A percentile compares a stretch with the other conserved stretches of the same genome.
Conservation (phyloP, 2,329 filamentous ascomycete species). For the Aspergillus caelatus region DNA sequence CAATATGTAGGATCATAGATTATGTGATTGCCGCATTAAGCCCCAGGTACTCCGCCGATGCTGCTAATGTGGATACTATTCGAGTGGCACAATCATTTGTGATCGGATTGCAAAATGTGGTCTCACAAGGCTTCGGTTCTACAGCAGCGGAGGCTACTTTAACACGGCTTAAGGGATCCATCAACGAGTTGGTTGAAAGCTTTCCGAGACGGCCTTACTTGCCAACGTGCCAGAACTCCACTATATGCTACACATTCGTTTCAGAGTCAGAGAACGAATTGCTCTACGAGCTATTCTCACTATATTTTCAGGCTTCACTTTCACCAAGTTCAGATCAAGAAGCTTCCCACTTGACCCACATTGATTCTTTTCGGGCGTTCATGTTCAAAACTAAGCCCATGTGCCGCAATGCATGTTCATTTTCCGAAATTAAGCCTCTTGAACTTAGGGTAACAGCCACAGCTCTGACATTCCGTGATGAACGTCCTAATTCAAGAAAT, state of each 20-base stretch:
- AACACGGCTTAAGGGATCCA: slow-evolving; percentile 18
- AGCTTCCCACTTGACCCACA: slow-evolving; percentile 4
- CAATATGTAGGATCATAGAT: slow-evolving; percentile 25
- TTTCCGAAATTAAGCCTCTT: slow-evolving; percentile 16
- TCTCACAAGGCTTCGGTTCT: slow-evolving; percentile 13
- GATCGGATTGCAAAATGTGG: slow-evolving; percentile 22
- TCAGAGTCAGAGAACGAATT: slow-evolving; percentile 27
- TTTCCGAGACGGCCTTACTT: slow-evolving; percentile 25
- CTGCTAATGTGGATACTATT: slow-evolving; percentile 18
- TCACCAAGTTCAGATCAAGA: slow-evolving; percentile 11
- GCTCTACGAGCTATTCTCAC: slow-evolving; percentile 27
- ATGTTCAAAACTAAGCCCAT: slow-evolving; percentile 19
- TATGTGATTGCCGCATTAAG: slow-evolving; percentile 28
- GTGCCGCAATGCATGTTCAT: slow-evolving; percentile 17
- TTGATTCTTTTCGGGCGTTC: slow-evolving; percentile 24
- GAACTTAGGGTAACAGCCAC: slow-evolving; percentile 15
- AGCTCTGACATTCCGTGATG: slow-evolving; percentile 15
- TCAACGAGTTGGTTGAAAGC: slow-evolving; percentile 20
- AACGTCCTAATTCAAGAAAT: slow-evolving; percentile 31
- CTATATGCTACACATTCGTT: slow-evolving; percentile 23
- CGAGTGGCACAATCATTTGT: slow-evolving; percentile 30
- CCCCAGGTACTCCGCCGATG: not conserved
- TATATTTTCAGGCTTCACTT: slow-evolving; percentile 26
- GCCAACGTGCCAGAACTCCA: slow-evolving; percentile 22
- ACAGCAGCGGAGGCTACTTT: slow-evolving; percentile 15